A percentile compares a stretch with the other conserved stretches of the same genome.
These are phyloP conservation scores for Paraphoma chrysanthemicola DNA, from an alignment of 2,329 filamentous ascomycete genomes.

Conservation along the genomic window DNA sequence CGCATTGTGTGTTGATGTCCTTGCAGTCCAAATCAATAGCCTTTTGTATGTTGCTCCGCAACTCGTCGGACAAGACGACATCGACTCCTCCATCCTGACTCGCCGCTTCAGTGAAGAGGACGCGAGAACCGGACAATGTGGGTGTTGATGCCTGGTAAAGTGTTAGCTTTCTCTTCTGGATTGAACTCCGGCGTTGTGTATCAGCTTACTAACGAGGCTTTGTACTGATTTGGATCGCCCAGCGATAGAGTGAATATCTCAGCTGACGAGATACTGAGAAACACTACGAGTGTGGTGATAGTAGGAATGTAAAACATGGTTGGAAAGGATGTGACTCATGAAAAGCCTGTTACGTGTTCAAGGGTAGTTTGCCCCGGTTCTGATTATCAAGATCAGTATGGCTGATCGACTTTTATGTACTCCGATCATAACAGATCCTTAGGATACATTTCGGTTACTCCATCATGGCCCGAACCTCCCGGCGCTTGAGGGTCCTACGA, in stretches of 20 bases:
- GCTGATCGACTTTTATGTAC: no score
- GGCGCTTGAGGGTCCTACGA: no score
- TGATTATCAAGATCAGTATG: no score
- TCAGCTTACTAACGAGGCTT: not conserved
- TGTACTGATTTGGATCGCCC: constrained; percentile 1
- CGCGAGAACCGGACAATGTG: constrained; percentile 2
- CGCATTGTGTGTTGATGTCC: not conserved
- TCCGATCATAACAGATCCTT: no score
- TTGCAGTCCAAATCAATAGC: constrained; percentile 1
- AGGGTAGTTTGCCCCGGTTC: no score
- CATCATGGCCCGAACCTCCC: no score
- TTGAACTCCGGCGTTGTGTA: no score
- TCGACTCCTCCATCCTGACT: constrained; percentile 1
- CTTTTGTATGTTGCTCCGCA: constrained; percentile 1
- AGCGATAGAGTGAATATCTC: constrained; percentile 4
- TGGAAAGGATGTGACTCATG: no score
- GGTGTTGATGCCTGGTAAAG: constrained; percentile 1
- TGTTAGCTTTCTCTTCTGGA: no score
- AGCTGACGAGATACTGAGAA: not conserved
- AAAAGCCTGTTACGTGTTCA: no score
- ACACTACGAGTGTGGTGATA: not conserved
- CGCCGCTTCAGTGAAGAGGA: constrained; percentile 3
- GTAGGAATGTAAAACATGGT: no score
- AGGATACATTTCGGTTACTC: no score
- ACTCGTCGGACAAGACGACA: constrained; percentile 5